Percentiles rank a stretch among this genome's conserved stretches.
These are phyloP conservation scores for Phytophthora agathidicida DNA, from an alignment of 352 stramenopile genomes.

Conservation along the genomic window DNA sequence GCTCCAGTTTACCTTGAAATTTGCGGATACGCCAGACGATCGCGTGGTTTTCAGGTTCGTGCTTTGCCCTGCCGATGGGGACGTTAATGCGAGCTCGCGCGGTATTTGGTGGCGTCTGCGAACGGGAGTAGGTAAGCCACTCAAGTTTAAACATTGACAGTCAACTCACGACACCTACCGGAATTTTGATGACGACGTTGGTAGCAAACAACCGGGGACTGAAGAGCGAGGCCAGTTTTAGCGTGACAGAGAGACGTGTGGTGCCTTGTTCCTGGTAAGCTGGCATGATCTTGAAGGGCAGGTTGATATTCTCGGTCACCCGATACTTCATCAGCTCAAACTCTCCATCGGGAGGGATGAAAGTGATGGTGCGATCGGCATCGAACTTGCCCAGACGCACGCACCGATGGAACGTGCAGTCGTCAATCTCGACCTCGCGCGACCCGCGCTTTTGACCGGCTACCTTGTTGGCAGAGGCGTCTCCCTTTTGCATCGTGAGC, in stretches of 20 bases:
- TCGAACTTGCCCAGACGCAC: slow-evolving; percentile 98
- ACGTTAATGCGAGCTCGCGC: slow-evolving; percentile 96
- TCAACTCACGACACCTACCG: slow-evolving; percentile 40
- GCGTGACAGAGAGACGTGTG: slow-evolving; percentile 76
- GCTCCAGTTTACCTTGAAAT: slow-evolving; percentile 95
- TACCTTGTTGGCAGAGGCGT: slow-evolving; percentile 52
- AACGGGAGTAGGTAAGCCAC: neutral
- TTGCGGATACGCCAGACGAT: slow-evolving; percentile 98
- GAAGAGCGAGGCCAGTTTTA: slow-evolving; percentile 94
- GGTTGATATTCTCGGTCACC: slow-evolving; percentile 97
- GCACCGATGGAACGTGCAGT: slow-evolving; percentile 99
- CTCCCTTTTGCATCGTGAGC: slow-evolving; percentile 97
- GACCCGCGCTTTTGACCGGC: slow-evolving; percentile 74
- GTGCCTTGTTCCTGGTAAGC: slow-evolving; percentile 95
- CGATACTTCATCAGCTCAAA: slow-evolving; percentile 99
- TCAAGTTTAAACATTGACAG: neutral
- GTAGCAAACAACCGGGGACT: slow-evolving; percentile 96
- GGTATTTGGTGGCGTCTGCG: slow-evolving; percentile 93
- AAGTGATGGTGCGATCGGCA: slow-evolving; percentile 96
- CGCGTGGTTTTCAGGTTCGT: slow-evolving; percentile 97
- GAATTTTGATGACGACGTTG: slow-evolving; percentile 97
- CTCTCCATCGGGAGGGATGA: slow-evolving; percentile 98
- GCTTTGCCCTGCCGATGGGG: slow-evolving; percentile 95
- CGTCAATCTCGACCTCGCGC: slow-evolving; percentile 93
- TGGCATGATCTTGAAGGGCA: slow-evolving; percentile 98